Evolutionary conservation across 1,139 yeast species (phyloP).

Genomic region (Debaryomyces fabryi): DNA sequence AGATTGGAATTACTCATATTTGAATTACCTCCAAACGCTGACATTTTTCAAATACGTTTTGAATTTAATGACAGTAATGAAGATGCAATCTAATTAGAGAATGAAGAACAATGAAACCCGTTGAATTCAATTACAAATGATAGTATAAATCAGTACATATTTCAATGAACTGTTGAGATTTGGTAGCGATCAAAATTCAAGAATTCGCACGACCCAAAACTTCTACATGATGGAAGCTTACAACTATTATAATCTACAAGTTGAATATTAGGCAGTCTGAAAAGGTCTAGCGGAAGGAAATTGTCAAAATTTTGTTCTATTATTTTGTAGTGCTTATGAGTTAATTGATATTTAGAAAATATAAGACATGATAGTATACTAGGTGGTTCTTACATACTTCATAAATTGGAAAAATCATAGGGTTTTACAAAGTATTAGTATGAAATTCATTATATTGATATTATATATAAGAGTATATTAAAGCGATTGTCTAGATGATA

Average conservation of each 20-base stretch:
- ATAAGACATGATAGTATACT: no score
- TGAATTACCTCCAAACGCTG: conserved; percentile 28
- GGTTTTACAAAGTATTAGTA: background rate
- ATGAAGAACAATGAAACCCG: conserved; percentile 2
- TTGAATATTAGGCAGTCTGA: background rate
- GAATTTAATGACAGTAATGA: conserved; percentile 4
- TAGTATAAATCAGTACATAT: background rate
- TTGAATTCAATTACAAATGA: background rate
- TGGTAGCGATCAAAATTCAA: conserved; percentile 1
- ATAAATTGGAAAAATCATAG: conserved; percentile 7
- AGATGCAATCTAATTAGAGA: conserved; percentile 7
- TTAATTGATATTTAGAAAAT: no score
- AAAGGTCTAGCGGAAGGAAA: background rate
- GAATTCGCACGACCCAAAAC: conserved; percentile 1
- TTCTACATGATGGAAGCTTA: background rate
- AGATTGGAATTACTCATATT: conserved; percentile 9
- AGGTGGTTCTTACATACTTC: background rate
- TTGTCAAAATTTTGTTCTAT: no score
- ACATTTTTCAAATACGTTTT: conserved; percentile 18
- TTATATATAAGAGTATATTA: background rate
- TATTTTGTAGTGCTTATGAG: no score
- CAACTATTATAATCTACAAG: background rate
- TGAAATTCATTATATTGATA: background rate
- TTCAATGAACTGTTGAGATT: conserved; percentile 2
- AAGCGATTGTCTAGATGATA: conserved; percentile 49